phyloP scores from a whole-genome alignment of 2,329 filamentous ascomycete species.

The Rutstroemia sp. region DNA sequence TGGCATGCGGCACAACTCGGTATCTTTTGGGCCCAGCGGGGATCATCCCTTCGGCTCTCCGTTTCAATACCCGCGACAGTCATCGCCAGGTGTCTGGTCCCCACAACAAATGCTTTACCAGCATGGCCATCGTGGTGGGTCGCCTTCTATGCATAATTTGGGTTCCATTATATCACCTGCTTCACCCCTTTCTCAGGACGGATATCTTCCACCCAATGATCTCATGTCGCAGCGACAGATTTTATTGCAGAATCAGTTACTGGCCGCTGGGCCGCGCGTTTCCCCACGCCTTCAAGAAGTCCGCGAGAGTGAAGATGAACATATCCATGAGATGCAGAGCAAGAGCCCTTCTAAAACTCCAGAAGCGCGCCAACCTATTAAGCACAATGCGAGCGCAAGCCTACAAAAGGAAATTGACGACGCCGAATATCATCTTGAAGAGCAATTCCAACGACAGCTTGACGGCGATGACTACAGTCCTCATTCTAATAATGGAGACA shows the following conservation, averaged over 20 bases:
- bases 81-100: constrained; percentile 52
- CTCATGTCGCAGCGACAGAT: constrained; percentile 38
- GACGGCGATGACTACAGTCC: constrained; percentile 73
- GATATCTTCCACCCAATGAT: constrained; percentile 31
- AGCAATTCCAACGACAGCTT: constrained; percentile 70
- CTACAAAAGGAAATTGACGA: constrained; percentile 81
- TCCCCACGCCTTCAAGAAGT: constrained; percentile 64
- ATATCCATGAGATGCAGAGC: constrained; percentile 17
- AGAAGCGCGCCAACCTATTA: constrained; percentile 48
- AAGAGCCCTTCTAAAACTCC: constrained; percentile 49
- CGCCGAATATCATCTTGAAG: constrained; percentile 76
- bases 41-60: constrained; percentile 55
- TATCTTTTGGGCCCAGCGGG: constrained; percentile 50
- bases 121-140: constrained; percentile 48
- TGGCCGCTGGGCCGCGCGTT: constrained; percentile 32
- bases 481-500: constrained; percentile 35
- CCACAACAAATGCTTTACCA: constrained; percentile 46
- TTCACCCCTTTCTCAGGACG: constrained; percentile 48
- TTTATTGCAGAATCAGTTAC: constrained; percentile 42
- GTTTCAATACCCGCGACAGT: constrained; percentile 58
- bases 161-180: constrained; percentile 54
- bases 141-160: constrained; percentile 53
- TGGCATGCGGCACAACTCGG: constrained; percentile 60
- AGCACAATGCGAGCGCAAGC: constrained; percentile 68
- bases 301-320: constrained; percentile 65